A percentile compares a stretch with the other conserved stretches of the same genome.
Conservation (phyloP, 768 basidiomycete species). For the Tricholoma terreum region DNA sequence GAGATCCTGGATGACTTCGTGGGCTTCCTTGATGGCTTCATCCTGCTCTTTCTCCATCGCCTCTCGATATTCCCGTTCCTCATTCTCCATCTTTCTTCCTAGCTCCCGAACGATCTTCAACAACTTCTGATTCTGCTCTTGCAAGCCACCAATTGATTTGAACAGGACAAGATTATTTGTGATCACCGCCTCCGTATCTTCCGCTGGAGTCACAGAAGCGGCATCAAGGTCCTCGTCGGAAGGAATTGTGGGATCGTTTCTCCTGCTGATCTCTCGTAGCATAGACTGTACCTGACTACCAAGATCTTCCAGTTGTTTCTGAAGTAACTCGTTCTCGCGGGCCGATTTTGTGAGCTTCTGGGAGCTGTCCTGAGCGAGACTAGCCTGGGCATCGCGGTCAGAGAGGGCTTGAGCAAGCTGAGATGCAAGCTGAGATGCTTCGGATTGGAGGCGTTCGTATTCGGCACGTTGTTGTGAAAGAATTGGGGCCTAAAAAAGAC, state of each 20-base stretch:
- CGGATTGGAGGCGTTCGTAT: constrained; percentile 79
- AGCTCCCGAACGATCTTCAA: constrained; percentile 81
- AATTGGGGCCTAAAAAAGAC: constrained; percentile 68
- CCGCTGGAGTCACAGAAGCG: constrained; percentile 37
- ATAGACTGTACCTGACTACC: constrained; percentile 82
- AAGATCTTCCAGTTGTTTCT: constrained; percentile 77
- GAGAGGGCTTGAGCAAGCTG: constrained; percentile 74
- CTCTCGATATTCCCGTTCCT: constrained; percentile 74
- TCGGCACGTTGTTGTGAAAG: constrained; percentile 87
- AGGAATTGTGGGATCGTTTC: constrained; percentile 79
- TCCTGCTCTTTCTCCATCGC: constrained; percentile 69
- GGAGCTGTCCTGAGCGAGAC: constrained; percentile 51
- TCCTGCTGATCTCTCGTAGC: constrained; percentile 74
- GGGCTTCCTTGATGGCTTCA: constrained; percentile 83
- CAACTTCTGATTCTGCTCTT: constrained; percentile 88
- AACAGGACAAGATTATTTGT: constrained; percentile 87
- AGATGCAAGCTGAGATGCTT: constrained; percentile 74
- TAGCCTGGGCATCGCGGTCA: constrained; percentile 68
- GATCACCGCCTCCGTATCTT: constrained; percentile 76
- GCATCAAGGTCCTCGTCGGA: constrained; percentile 59
- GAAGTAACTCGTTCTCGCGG: constrained; percentile 64
- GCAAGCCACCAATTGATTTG: constrained; percentile 73
- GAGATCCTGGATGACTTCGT: constrained; percentile 79
- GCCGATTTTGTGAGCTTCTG: constrained; percentile 60
- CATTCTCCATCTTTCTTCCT: constrained; percentile 79